Base-by-base conservation (phyloP, 306 rosid species). In the Fragaria ananassa region DNA sequence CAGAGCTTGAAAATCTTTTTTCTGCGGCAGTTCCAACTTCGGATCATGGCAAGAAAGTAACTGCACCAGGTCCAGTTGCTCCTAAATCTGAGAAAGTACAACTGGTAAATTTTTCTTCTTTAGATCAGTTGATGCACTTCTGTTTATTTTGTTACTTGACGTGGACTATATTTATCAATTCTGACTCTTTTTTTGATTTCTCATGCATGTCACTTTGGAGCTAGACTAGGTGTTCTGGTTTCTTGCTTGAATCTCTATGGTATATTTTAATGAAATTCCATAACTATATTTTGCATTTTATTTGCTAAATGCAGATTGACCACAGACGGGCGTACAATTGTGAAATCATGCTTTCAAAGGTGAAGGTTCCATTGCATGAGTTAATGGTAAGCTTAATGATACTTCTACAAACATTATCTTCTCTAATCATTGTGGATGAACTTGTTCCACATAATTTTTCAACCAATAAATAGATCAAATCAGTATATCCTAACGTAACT, bases 291-390 rank as follows among this genome's bases (percentile, higher is more conserved):
- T 23, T 12, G 53, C 73, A 47, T 42, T 12, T 17, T 29, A 58
- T 34, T 65, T 77, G 47, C 51, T 71, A 70, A 76, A 71, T 87
- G 87, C 88, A 94, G 98, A 73, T 92, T 82, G 97, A 94, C 50
- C 97, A 88, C 81, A 85, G 98, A 80, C 86, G 97, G 62, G 98
- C 98, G 53, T 90, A 90, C 81, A 92, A 94, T 79, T 90, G 97
- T 79, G 98, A 92, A 85, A 94, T 94, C 75, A 94, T 94, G 96
- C 98, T 94, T 89, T 94, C 98, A 78, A 84, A 87, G 85, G 98
- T 94, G 79, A 94, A 94, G 79, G 95, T 89, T 60, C 97, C 98
- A 6, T 80, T 90, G 87, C 87, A 80, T 70, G 94, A 89, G 61
- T 88, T 94, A 81, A 88, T 90, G 97, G 98, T 93, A 84, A 83